Base-by-base conservation (phyloP, 371 early-diverging fungal species). In the Lichtheimia corymbifera region DNA sequence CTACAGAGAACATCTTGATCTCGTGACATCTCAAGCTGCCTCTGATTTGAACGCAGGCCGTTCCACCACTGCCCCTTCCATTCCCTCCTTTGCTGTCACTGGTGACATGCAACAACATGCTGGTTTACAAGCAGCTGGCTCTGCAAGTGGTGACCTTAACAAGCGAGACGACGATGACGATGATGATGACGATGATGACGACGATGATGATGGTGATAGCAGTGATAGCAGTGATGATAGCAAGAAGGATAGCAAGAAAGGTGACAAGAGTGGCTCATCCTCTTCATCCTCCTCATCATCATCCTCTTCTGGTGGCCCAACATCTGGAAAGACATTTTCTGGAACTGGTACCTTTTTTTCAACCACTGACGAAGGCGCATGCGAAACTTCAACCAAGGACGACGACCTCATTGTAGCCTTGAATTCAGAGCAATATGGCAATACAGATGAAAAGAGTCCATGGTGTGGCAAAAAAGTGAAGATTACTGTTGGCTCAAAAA, bases 391-490 rank as follows among this genome's bases (percentile, higher is more conserved):
- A 27, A 59, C 58, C 47, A 54, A 41, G 5, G 67, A 68, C 15
- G 49, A 72, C 15, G 70, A 68, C 49, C 55, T 56, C 14, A 73
- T 73, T 53, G 69, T 65, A 24, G 77, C 73, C 11, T 44, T 59
- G 69, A 71, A 66, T 42, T 14, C 44, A 4, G 50, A 35, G 4
- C 76, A 75, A 42, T 79, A 75, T 56, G 79, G 79, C 17, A 58
- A 71, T 50, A 43, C 63, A 52, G 56, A 53, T 40, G 44, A 30
- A 25, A 73, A 67, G 55, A 79, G 79, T 50, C 40, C 62, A 24
- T 75, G 72, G 73, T 79, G 79, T 63, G 67, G 67, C 43, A 75
- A 79, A 55, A 63, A 65, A 44, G 62, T 79, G 15, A 52, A 63
- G 44, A 79, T 79, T 13, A 75, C 73, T 0, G 79, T 75, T 57